Percentiles rank a stretch among this genome's conserved stretches.
phyloP scores from a whole-genome alignment of 2,329 filamentous ascomycete species.

The Akanthomyces muscarius region DNA sequence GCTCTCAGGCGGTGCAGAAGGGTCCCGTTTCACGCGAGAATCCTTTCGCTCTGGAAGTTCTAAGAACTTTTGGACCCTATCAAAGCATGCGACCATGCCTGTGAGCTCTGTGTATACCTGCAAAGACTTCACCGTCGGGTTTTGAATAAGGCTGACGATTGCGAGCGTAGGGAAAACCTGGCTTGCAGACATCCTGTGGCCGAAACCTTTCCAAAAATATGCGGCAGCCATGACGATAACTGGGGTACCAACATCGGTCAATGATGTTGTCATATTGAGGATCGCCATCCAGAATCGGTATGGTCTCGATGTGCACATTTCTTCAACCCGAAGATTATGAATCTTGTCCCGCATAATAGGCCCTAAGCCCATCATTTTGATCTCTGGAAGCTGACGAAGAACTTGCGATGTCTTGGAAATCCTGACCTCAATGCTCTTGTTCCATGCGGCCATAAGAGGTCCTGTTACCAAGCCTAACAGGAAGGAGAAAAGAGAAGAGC shows the following conservation, averaged over 20 bases:
- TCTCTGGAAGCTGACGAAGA: neutral
- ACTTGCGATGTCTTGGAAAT: neutral
- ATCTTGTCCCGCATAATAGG: neutral
- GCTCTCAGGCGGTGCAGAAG: neutral
- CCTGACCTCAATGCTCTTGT: neutral
- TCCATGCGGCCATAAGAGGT: neutral
- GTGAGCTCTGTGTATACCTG: neutral
- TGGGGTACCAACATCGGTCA: neutral
- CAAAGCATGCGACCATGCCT: neutral
- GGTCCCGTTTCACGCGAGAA: neutral
- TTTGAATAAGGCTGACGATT: neutral
- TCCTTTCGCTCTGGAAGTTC: neutral
- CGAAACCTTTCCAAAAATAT: neutral
- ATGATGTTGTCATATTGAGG: neutral
- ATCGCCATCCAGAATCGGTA: neutral
- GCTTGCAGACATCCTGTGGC: neutral
- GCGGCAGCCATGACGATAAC: constrained; percentile 3
- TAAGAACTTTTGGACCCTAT: neutral
- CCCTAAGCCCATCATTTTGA: constrained; percentile 4
- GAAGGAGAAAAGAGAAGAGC: neutral
- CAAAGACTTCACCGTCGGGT: neutral
- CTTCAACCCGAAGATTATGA: neutral
- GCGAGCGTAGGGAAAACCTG: constrained; percentile 1
- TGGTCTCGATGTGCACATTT: neutral
- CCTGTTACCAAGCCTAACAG: neutral